Base-by-base conservation (phyloP, 768 basidiomycete species). In the Tubosaeta sp. region DNA sequence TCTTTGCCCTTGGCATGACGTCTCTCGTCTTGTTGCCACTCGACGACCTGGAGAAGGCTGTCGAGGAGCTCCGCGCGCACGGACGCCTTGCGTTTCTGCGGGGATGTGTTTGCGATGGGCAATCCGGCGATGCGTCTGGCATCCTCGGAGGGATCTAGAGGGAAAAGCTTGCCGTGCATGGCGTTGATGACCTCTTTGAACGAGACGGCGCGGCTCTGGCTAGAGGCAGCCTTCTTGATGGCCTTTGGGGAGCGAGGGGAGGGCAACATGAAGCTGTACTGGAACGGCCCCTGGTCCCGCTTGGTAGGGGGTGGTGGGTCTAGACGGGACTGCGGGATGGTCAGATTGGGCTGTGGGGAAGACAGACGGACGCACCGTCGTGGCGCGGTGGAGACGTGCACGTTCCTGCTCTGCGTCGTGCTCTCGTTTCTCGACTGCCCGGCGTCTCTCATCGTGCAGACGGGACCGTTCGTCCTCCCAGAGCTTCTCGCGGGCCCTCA, bases 121-220 rank as follows among this genome's bases (percentile, higher is more conserved):
- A 69, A 5, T 22, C 66, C 68, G 4, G 65, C 54, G 34, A 66
- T 56, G 43, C 65, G 64, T 39, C 61, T 56, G 27, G 71, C 64
- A 27, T 71, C 69, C 59, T 59, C 69, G 46, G 56, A 63, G 33
- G 62, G 51, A 29, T 77, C 73, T 5, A 63, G 54, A 2, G 77
- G 80, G 58, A 85, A 85, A 17, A 85, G 70, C 5, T 74, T 71
- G 5, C 84, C 84, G 38, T 78, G 72, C 80, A 85, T 84, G 62
- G 77, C 76, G 42, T 63, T 63, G 41, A 82, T 66, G 46, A 85
- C 83, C 33, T 82, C 80, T 45, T 74, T 72, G 65, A 85, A 85
- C 1, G 79, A 65, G 11, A 85, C 76, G 7, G 73, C 59, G 19
- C 72, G 71, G 19, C 72, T 65, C 10, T 33, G 56, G 34, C 46